A percentile compares a stretch with the other conserved stretches of the same genome.
Evolutionary conservation across 2,329 filamentous ascomycete genomes (phyloP).

Genomic region (Hypoxylon sp.): DNA sequence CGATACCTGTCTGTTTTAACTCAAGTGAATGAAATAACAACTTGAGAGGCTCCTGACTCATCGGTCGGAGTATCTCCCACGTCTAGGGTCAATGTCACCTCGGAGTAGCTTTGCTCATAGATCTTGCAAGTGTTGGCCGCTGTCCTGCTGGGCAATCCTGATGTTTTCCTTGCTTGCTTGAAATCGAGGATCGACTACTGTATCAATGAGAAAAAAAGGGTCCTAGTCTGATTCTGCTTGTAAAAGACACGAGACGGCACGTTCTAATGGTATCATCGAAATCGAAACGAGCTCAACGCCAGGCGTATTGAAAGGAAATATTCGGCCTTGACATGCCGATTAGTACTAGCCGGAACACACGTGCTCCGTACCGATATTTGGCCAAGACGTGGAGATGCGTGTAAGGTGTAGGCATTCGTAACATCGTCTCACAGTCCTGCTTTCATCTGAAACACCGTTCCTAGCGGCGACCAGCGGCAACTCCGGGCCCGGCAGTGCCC

Average conservation of each 20-base stretch:
- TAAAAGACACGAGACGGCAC: slow-evolving; percentile 33
- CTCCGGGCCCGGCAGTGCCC: slow-evolving; percentile 49
- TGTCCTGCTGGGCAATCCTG: slow-evolving; percentile 24
- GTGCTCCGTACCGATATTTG: slow-evolving; percentile 22
- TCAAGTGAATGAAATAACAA: slow-evolving; percentile 19
- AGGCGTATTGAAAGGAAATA: slow-evolving; percentile 36
- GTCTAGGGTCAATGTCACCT: slow-evolving; percentile 32
- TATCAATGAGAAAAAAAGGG: slow-evolving; percentile 31
- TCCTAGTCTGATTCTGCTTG: slow-evolving; percentile 35
- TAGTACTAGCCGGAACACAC: slow-evolving; percentile 16
- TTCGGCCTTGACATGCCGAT: slow-evolving; percentile 6
- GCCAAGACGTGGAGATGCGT: slow-evolving; percentile 6
- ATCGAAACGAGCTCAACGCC: slow-evolving; percentile 30
- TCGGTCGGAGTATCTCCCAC: slow-evolving; percentile 38
- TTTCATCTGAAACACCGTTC: slow-evolving; percentile 41
- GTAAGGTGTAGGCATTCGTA: slow-evolving; percentile 21
- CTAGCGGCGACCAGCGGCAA: slow-evolving; percentile 48
- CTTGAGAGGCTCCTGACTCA: slow-evolving; percentile 28
- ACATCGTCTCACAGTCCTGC: slow-evolving; percentile 31
- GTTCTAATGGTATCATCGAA: slow-evolving; percentile 49
- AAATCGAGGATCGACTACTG: slow-evolving; percentile 18
- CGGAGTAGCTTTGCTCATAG: slow-evolving; percentile 26
- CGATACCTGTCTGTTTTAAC: slow-evolving; percentile 16
- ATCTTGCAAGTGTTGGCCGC: slow-evolving; percentile 4
- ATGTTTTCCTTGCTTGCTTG: slow-evolving; percentile 9